Evolutionary conservation across 257 asterid genomes (phyloP), one percentile per base, ranked within the genome.

Genomic region (Fraxinus americana): DNA sequence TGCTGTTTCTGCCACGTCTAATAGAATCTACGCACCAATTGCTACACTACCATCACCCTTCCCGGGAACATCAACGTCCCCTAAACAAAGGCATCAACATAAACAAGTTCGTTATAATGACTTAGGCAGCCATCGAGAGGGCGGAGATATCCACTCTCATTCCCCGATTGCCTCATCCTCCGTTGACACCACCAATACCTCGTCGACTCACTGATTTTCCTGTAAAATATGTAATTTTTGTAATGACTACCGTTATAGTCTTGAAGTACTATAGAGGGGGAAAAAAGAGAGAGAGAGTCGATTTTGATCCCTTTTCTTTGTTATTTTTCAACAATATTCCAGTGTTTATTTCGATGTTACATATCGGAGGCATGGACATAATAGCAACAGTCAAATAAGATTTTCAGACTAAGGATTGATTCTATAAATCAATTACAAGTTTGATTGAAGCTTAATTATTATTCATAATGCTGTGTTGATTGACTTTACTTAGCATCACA

Each of bases 21-120:
- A 81, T 35, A 89, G 94, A 38, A 76, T 92, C 57, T 92, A 92
- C 41, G 89, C 97, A 17, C 96, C 98, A 0, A 48, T 90, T 0
- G 89, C 98, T 1, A 29, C 85, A 7, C 66, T 86, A 71, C 89
- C 96, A 7, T 75, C 86, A 9, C 87, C 88, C 11, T 79, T 67
- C 73, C 90, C 75, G 43, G 87, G 85, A 67, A 41, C 86, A 68
- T 76, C 80, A 0, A 70, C 38, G 69, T 68, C 85, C 57, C 83
- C 81, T 14, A 84, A 84, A 41, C 73, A 70, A 36, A 48, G 70
- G 61, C 82, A 76, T 17, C 78, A 73, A 38, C 59, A 57, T 65
- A 70, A 74, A 65, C 75, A 63, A 30, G 10, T 48, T 6, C 73
- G 17, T 43, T 41, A 79, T 2, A 76, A 66, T 71, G 81, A 75